Evolutionary conservation across 2,329 filamentous ascomycete species (phyloP).

Genomic region (Cercospora sp.): DNA sequence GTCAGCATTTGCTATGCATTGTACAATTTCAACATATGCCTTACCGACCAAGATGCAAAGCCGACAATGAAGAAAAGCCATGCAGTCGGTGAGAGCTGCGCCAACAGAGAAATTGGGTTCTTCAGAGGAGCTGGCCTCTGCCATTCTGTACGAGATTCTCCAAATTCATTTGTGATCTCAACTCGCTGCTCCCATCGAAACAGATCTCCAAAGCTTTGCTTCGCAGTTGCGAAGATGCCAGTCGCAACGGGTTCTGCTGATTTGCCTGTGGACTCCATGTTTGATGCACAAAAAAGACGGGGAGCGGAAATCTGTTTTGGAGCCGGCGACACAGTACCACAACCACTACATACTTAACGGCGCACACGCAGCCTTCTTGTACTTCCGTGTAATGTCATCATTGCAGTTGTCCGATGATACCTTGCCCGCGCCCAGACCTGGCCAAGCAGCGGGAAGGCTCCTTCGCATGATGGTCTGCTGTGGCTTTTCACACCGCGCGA

Average conservation of each 20-base stretch:
- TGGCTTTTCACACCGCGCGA: slow-evolving; percentile 3
- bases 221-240: slow-evolving; percentile 64
- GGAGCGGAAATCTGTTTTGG: neutral
- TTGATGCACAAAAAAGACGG: neutral
- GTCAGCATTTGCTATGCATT: neutral
- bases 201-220: slow-evolving; percentile 64
- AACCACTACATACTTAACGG: neutral
- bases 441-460: slow-evolving; percentile 3
- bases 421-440: slow-evolving; percentile 21
- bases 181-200: slow-evolving; percentile 75
- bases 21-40: neutral
- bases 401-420: slow-evolving; percentile 10
- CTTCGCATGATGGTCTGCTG: neutral
- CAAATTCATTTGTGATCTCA: slow-evolving; percentile 63
- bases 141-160: slow-evolving; percentile 69
- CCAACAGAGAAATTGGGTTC: slow-evolving; percentile 70
- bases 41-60: slow-evolving; percentile 63
- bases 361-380: slow-evolving; percentile 1
- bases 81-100: slow-evolving; percentile 62
- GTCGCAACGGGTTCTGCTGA: slow-evolving; percentile 67
- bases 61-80: slow-evolving; percentile 77
- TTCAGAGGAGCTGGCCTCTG: slow-evolving; percentile 63
- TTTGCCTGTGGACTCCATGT: slow-evolving; percentile 36
- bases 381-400: slow-evolving; percentile 13
- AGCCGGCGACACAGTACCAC: slow-evolving; percentile 2